These are phyloP conservation scores for Clathrospora elynae DNA, from an alignment of 2,329 filamentous ascomycete genomes.

Conservation along the genomic window DNA sequence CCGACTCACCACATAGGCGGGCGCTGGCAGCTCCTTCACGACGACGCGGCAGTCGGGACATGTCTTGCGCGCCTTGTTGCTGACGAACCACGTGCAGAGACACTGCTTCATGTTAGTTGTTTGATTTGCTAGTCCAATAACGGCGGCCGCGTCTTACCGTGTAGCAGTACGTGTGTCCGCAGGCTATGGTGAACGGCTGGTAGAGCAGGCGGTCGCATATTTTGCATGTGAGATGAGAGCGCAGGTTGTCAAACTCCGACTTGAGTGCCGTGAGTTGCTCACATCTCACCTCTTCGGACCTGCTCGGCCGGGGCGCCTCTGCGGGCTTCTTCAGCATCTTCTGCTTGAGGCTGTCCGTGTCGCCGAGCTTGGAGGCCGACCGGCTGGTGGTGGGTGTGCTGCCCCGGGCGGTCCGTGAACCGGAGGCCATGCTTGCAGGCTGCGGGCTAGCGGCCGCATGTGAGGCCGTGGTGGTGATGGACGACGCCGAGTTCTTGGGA, in stretches of 20 bases:
- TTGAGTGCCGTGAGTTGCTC: slow-evolving; percentile 48
- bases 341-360: slow-evolving; percentile 46
- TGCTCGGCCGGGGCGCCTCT: slow-evolving; percentile 39
- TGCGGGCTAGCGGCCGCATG: slow-evolving; percentile 29
- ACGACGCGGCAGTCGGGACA: slow-evolving; percentile 70
- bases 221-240: slow-evolving; percentile 66
- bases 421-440: slow-evolving; percentile 35
- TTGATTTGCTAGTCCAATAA: slow-evolving; percentile 14
- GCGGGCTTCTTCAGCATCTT: slow-evolving; percentile 47
- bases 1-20: slow-evolving; percentile 65
- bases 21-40: slow-evolving; percentile 64
- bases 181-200: slow-evolving; percentile 70
- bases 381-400: slow-evolving; percentile 37
- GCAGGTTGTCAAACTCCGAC: slow-evolving; percentile 65
- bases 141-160: slow-evolving; percentile 52
- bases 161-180: slow-evolving; percentile 75
- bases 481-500: slow-evolving; percentile 36
- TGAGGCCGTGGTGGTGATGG: slow-evolving; percentile 34
- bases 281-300: slow-evolving; percentile 44
- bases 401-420: slow-evolving; percentile 30
- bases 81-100: slow-evolving; percentile 61
- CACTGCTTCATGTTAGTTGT: slow-evolving; percentile 55
- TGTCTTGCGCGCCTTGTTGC: slow-evolving; percentile 63
- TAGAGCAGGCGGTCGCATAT: slow-evolving; percentile 72
- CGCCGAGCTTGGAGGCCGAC: slow-evolving; percentile 36